Percentiles rank a stretch among this genome's conserved stretches.
Conservation (phyloP, 176 grass and related monocot species). For the Melocanna baccifera region DNA sequence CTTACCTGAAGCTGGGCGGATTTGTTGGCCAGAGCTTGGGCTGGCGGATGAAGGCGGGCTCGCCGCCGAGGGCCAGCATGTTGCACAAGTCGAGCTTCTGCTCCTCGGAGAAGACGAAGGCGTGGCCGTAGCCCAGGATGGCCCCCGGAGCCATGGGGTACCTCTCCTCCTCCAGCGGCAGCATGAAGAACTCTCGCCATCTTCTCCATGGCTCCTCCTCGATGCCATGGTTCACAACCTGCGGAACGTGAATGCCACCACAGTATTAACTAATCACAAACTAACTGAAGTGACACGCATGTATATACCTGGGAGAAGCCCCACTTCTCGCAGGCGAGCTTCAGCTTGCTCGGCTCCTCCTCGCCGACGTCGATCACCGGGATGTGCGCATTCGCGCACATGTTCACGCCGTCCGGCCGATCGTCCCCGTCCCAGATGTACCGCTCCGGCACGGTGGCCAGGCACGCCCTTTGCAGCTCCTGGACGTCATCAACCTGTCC, state of each 20-base stretch:
- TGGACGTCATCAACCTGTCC: conserved; percentile 66
- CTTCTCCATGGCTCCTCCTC: conserved; percentile 50
- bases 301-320: conserved; percentile 71
- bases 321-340: conserved; percentile 71
- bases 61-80: conserved; percentile 85
- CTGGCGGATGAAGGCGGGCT: conserved; percentile 55
- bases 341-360: conserved; percentile 54
- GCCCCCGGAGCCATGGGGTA: conserved; percentile 73
- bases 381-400: conserved; percentile 27
- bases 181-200: conserved; percentile 75
- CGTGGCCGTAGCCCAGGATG: conserved; percentile 85
- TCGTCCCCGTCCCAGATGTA: conserved; percentile 60
- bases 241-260: not conserved
- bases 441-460: conserved; percentile 48
- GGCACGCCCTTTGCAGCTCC: conserved; percentile 51
- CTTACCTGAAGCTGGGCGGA: conserved; percentile 47
- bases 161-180: conserved; percentile 76
- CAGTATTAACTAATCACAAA: not conserved
- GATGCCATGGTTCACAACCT: conserved; percentile 86
- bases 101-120: conserved; percentile 88
- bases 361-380: conserved; percentile 63
- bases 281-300: not conserved
- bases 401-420: conserved; percentile 29
- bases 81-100: conserved; percentile 97
- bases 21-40: conserved; percentile 70